Base-by-base conservation (phyloP, 495 filamentous ascomycete genomes). In the Filosporella fistucella region DNA sequence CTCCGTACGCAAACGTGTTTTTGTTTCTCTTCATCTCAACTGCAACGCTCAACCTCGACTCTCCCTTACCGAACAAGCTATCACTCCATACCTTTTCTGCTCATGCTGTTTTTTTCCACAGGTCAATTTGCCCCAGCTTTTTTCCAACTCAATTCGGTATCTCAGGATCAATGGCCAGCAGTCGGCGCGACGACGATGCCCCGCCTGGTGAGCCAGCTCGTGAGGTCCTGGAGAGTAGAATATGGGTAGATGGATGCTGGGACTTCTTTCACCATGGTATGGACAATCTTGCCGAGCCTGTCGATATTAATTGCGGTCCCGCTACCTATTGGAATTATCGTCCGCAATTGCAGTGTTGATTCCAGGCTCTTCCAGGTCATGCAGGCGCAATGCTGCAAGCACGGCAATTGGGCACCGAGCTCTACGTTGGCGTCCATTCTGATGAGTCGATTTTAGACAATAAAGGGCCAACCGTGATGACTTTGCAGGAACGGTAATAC, bases 181-280 rank as follows among this genome's bases (percentile, higher is more conserved):
- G n/a, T 22, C 41, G 9, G 29, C 29, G 12, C 34, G n/a, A 21
- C 16, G n/a, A 20, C 35, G 17, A 38, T 38, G n/a, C 7, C 9
- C 58, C 58, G 11, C 48, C 57, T 17, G 58, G 58, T 10, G 46
- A 56, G 4, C 30, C 55, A 11, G 55, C 55, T 11, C 39, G 48
- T 8, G 68, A 70, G 57, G 65, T 80, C 3, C 62, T 76, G 17
- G 80, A 94, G 26, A 79, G 84, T 48, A 81, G 88, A 26, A 86
- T 97, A 53, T 99, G 93, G 93, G 84, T 97, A 16, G 93, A 99
- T 68, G 93, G 93, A 42, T 99, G 93, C 68, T 99, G 95, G 68
- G 93, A 99, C 69, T 99, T 99, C 67, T 89, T 85, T 65, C 93
- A 99, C 64, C 93, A 99, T 59, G 93, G 88, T 90, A 65, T 51